These are phyloP conservation scores for Zoysia pacifica DNA, from an alignment of 176 grass and related monocot genomes.

Conservation along the genomic window DNA sequence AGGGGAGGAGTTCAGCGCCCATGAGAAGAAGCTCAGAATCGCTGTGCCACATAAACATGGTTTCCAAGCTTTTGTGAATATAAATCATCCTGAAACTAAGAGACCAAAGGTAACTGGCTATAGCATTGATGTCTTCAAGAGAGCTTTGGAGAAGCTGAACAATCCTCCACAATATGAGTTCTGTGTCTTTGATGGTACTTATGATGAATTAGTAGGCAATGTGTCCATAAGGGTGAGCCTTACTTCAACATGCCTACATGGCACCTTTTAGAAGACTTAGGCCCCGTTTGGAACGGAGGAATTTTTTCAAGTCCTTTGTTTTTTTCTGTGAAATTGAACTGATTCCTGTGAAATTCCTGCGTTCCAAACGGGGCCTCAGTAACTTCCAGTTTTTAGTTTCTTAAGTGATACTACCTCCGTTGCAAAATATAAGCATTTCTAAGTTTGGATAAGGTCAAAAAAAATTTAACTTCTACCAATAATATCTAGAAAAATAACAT, in stretches of 20 bases:
- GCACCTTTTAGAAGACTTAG: too few species aligned
- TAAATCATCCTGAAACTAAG: constrained; percentile 33
- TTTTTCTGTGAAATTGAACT: too few species aligned
- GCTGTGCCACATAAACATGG: constrained; percentile 51
- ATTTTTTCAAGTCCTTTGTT: too few species aligned
- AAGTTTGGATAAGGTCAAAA: too few species aligned
- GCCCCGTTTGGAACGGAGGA: too few species aligned
- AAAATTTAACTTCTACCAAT: too few species aligned
- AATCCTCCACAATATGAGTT: constrained; percentile 48
- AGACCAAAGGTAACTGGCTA: constrained; percentile 40
- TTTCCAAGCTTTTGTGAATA: constrained; percentile 49
- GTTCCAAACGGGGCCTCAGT: too few species aligned
- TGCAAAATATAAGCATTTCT: too few species aligned
- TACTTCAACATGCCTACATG: not conserved
- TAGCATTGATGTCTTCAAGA: constrained; percentile 66
- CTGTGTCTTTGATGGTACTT: constrained; percentile 42
- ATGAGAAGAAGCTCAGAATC: constrained; percentile 37
- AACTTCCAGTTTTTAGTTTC: not conserved
- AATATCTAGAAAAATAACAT: too few species aligned
- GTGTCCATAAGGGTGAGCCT: constrained; percentile 51
- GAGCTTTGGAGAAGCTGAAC: constrained; percentile 43
- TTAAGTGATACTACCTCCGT: not conserved
- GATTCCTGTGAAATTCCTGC: too few species aligned
- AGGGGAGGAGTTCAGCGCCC: constrained; percentile 17
- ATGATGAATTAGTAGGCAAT: constrained; percentile 56